These are phyloP conservation scores for Hansenula sp. DNA, from an alignment of 1,139 yeast genomes.

Conservation along the genomic window DNA sequence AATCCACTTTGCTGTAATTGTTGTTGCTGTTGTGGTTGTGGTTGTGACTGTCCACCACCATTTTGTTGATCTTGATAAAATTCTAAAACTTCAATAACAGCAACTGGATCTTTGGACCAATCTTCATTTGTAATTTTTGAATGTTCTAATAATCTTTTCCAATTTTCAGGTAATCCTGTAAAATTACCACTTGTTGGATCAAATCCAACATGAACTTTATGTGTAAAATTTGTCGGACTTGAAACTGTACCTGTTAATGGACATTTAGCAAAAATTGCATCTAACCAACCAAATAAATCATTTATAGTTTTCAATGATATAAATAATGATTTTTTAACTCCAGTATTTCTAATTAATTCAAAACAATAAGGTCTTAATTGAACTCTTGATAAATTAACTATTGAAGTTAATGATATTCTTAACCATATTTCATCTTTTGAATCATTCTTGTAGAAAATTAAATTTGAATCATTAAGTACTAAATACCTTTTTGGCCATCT, in stretches of 20 bases:
- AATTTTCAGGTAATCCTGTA: slow-evolving; percentile 75
- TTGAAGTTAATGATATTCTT: slow-evolving; percentile 51
- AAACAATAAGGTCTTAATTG: slow-evolving; percentile 70
- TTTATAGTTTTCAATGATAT: slow-evolving; percentile 74
- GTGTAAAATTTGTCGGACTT: slow-evolving; percentile 74
- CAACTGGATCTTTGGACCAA: slow-evolving; percentile 80
- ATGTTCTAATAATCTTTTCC: slow-evolving; percentile 71
- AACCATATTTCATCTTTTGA: slow-evolving; percentile 37
- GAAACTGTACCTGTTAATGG: slow-evolving; percentile 80
- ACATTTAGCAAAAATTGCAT: slow-evolving; percentile 81
- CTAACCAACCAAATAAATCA: slow-evolving; percentile 89
- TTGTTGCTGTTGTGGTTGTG: slow-evolving; percentile 23
- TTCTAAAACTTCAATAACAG: slow-evolving; percentile 87
- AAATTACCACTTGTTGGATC: slow-evolving; percentile 72
- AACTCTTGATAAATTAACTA: slow-evolving; percentile 54
- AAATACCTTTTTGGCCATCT: slow-evolving; percentile 89
- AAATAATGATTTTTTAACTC: slow-evolving; percentile 55
- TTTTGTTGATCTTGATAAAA: slow-evolving; percentile 52
- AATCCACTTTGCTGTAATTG: slow-evolving; percentile 3
- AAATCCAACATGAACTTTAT: slow-evolving; percentile 58
- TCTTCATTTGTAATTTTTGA: slow-evolving; percentile 80
- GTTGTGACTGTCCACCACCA: slow-evolving; percentile 26
- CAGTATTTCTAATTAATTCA: slow-evolving; percentile 55
- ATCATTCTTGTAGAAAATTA: slow-evolving; percentile 75
- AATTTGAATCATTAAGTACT: slow-evolving; percentile 67